Percentiles rank a stretch among this genome's conserved stretches.
Conservation (phyloP, 192 early-diverging fungal species). For the Linnemannia zychae region DNA sequence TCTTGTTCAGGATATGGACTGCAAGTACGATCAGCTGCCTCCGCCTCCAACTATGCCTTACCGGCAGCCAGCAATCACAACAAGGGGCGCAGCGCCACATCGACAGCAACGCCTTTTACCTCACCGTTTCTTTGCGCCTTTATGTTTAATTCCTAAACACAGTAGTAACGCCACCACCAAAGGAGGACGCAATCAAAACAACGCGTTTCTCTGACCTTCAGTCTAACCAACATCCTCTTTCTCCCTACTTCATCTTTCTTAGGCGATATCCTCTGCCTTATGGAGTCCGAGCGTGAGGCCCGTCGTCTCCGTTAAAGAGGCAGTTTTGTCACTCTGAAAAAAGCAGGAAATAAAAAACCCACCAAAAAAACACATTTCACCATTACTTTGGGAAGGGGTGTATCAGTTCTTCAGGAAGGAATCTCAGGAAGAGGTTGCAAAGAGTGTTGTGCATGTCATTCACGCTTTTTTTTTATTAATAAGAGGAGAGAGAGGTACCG, state of each 20-base stretch:
- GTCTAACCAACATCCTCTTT: background rate
- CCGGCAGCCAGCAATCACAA: too few relatives aligned
- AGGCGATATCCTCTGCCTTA: slow-evolving; percentile 94
- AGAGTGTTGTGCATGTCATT: background rate
- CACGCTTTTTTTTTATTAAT: background rate
- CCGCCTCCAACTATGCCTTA: too few relatives aligned
- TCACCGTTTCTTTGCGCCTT: too few relatives aligned
- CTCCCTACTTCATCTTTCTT: background rate
- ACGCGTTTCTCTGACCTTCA: too few relatives aligned
- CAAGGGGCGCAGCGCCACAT: too few relatives aligned
- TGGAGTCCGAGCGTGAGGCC: slow-evolving; percentile 99
- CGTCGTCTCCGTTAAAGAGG: slow-evolving; percentile 93
- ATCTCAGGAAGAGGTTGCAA: background rate
- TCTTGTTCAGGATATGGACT: too few relatives aligned
- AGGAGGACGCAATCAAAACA: too few relatives aligned
- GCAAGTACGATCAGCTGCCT: too few relatives aligned
- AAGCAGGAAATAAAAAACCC: slow-evolving; percentile 40
- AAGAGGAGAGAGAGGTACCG: background rate
- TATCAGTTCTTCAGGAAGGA: background rate
- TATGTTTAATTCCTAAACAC: too few relatives aligned
- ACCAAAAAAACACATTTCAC: slow-evolving; percentile 1
- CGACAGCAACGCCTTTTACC: too few relatives aligned
- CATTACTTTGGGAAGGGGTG: background rate
- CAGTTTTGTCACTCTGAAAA: slow-evolving; percentile 17
- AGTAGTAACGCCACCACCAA: too few relatives aligned